These are phyloP conservation scores for Blastocystis sp. DNA, from an alignment of 352 stramenopile genomes.

Conservation along the genomic window DNA sequence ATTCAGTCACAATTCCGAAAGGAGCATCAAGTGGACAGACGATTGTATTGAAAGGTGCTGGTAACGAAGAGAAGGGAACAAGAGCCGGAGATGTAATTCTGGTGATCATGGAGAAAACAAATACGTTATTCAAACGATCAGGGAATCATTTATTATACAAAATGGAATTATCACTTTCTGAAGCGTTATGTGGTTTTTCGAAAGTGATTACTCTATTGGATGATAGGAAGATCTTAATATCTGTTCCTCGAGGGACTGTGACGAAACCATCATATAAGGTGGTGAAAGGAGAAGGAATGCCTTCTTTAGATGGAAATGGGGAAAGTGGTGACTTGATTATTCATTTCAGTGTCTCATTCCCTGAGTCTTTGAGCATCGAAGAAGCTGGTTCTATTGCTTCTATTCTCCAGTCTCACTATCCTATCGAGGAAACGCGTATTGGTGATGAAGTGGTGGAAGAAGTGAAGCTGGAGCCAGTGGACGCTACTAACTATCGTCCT, in stretches of 20 bases:
- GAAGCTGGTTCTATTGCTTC: background rate
- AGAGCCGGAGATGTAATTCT: background rate
- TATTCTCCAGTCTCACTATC: background rate
- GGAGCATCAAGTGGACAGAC: background rate
- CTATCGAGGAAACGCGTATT: background rate
- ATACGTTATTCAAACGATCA: background rate
- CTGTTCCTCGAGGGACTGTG: background rate
- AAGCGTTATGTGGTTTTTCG: slow-evolving; percentile 15
- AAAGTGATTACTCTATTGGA: background rate
- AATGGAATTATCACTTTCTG: background rate
- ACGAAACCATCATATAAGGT: background rate
- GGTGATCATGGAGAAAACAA: background rate
- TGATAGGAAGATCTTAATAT: background rate
- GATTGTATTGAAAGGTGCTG: background rate
- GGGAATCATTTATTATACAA: background rate
- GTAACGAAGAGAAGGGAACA: background rate
- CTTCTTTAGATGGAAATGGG: background rate
- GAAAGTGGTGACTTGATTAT: background rate
- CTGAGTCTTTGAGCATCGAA: background rate
- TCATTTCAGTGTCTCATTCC: background rate
- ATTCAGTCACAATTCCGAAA: background rate
- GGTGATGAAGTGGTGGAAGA: background rate
- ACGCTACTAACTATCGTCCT: background rate
- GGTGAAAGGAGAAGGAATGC: slow-evolving; percentile 1
- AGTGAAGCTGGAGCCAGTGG: background rate